Evolutionary conservation across 805 yeast genomes (phyloP), one percentile per base, ranked within the genome.

Genomic region (Nakazawaea pomicola): DNA sequence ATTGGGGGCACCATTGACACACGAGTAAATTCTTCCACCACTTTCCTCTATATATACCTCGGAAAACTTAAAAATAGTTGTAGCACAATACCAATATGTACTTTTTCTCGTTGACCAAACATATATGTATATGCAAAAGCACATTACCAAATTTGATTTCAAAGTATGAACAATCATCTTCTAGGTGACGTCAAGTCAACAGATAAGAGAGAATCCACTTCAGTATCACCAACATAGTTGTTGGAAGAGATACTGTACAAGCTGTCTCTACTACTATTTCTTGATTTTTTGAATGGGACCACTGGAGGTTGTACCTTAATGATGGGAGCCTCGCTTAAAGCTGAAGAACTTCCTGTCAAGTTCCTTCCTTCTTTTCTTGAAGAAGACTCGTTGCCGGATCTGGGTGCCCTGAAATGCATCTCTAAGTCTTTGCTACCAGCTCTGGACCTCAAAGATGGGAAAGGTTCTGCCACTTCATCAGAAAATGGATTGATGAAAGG

Each of bases 131-230:
- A 32, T 3, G 4, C 9, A 32, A 19, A 33, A 10, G 3, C 11
- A 33, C 3, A 19, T 21, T 20, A 19, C 8, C 10, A 21, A n/a
- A 18, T 7, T 19, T 19, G 27, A 33, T 8, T 12, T 8, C 12
- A 18, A 30, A 30, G 17, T 30, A 15, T 10, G 33, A 12, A 17
- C 17, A 3, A 10, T 32, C 29, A 16, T 21, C 37, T 4, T 24
- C 29, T 33, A 17, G 38, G 38, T 29, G 44, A 29, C 9, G 33
- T 15, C 15, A 40, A 29, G 23, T 41, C 44, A 12, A 41, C 19
- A 9, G 44, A 41, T 24, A 41, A 16, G 6, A 41, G 21, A 3
- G 44, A 41, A 6, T 11, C 33, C 15, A 29, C n/a, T 8, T 41
- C 44, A 4, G 40, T 23, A 9, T 34, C 39, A 4, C 29, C 44